Evolutionary conservation across 768 basidiomycete species (phyloP).

Genomic region (Lentinula guzmanii): DNA sequence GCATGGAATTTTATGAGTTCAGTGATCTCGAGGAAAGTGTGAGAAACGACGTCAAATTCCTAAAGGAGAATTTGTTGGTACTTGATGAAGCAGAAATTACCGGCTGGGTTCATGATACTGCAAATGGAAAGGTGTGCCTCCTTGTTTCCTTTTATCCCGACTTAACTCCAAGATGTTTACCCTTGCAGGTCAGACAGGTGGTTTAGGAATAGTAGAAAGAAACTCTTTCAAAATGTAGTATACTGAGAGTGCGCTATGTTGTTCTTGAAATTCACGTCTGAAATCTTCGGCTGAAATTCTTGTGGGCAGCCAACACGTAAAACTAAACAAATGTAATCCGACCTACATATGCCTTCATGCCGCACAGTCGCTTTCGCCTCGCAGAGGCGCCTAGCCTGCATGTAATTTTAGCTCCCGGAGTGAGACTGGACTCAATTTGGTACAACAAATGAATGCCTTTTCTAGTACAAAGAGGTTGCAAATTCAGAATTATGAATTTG

Average conservation of each 20-base stretch:
- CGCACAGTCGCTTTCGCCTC: too few relatives aligned
- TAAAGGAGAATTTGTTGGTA: constrained; percentile 52
- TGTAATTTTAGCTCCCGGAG: too few relatives aligned
- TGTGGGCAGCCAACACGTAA: too few relatives aligned
- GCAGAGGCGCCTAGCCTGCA: too few relatives aligned
- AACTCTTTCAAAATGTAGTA: too few relatives aligned
- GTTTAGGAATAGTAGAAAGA: not conserved
- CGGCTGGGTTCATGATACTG: constrained; percentile 66
- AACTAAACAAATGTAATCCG: too few relatives aligned
- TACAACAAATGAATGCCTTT: not conserved
- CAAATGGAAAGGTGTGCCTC: constrained; percentile 47
- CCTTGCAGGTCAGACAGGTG: not conserved
- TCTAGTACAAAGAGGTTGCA: not conserved
- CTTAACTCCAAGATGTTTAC: not conserved
- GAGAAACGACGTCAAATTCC: constrained; percentile 49
- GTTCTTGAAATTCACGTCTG: not conserved
- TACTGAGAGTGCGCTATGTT: not conserved
- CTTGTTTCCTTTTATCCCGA: not conserved
- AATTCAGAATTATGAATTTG: not conserved
- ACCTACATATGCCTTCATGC: too few relatives aligned
- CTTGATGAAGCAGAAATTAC: constrained; percentile 47
- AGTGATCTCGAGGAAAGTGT: constrained; percentile 44
- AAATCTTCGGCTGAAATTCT: too few relatives aligned
- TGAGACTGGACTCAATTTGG: too few relatives aligned
- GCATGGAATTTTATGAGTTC: constrained; percentile 55